phyloP scores from a whole-genome alignment of 139 green algal species.

The Axilococcus clingmanii region DNA sequence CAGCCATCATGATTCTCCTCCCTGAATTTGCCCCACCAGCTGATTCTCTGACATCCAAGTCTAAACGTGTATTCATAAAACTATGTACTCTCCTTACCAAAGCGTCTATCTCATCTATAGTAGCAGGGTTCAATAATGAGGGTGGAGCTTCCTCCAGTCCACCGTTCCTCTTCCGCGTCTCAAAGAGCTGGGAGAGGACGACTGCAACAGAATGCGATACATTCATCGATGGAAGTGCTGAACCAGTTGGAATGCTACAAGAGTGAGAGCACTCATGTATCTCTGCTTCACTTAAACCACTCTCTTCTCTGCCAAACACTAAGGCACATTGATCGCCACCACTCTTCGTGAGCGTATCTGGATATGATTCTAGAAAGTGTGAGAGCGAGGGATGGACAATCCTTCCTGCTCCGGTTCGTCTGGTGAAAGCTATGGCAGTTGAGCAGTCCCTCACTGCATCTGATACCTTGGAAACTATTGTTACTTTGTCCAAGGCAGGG shows the following conservation, averaged over 20 bases:
- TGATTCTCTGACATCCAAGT: slow-evolving; percentile 15
- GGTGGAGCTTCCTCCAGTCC: not conserved
- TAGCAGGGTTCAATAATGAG: slow-evolving; percentile 3
- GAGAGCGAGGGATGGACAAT: slow-evolving; percentile 9
- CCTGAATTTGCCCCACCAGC: slow-evolving; percentile 21
- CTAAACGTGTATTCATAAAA: slow-evolving; percentile 12
- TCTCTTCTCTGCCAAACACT: slow-evolving; percentile 73
- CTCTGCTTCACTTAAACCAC: slow-evolving; percentile 53
- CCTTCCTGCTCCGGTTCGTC: slow-evolving; percentile 8
- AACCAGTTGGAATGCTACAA: slow-evolving; percentile 51
- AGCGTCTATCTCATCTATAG: slow-evolving; percentile 15
- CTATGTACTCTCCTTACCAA: slow-evolving; percentile 5
- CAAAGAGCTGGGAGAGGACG: slow-evolving; percentile 40
- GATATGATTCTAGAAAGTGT: slow-evolving; percentile 1
- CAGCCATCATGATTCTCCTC: slow-evolving; percentile 8
- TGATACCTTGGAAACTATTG: slow-evolving; percentile 6
- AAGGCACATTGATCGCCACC: slow-evolving; percentile 26
- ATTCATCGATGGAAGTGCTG: slow-evolving; percentile 46
- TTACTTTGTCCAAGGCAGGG: slow-evolving; percentile 1
- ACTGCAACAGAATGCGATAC: slow-evolving; percentile 61
- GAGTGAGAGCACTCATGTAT: slow-evolving; percentile 52
- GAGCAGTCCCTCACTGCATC: slow-evolving; percentile 11
- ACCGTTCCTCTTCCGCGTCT: slow-evolving; percentile 1
- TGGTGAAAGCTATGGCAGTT: slow-evolving; percentile 22
- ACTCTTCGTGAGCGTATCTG: not conserved